phyloP scores from a whole-genome alignment of 1,284 basidiomycete species.

The Lignosus rhinocerotis region DNA sequence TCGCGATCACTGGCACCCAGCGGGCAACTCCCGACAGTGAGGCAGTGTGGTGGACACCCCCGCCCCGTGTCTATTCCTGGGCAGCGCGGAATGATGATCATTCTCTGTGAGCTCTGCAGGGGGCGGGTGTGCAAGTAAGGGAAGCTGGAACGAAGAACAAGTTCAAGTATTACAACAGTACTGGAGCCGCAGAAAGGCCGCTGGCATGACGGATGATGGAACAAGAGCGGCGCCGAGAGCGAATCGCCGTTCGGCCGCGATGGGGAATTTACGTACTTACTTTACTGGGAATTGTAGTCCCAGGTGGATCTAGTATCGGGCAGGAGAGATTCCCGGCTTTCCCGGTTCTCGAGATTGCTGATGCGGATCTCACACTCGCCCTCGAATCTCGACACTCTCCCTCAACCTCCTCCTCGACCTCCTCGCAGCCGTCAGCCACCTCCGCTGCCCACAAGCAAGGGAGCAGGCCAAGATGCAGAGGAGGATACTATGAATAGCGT shows the following conservation, averaged over 20 bases:
- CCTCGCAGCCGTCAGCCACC: background rate
- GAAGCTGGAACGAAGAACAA: background rate
- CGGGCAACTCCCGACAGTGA: background rate
- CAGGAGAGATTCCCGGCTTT: conserved; percentile 31
- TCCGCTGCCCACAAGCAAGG: background rate
- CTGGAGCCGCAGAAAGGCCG: conserved; percentile 3
- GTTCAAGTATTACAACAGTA: background rate
- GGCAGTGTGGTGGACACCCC: conserved; percentile 3
- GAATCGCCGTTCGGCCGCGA: conserved; percentile 32
- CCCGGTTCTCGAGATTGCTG: conserved; percentile 34
- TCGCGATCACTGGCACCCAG: conserved; percentile 8
- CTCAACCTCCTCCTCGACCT: conserved; percentile 7
- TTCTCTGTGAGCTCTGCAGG: background rate
- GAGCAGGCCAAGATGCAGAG: background rate
- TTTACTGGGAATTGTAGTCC: background rate
- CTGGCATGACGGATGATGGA: conserved; percentile 20
- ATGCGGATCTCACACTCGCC: conserved; percentile 29
- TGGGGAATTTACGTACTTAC: conserved; percentile 30
- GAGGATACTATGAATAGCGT: background rate
- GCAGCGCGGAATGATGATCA: background rate
- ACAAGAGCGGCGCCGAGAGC: conserved; percentile 29
- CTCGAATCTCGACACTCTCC: conserved; percentile 16
- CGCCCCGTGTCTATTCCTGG: too few relatives aligned
- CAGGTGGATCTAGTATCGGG: conserved; percentile 32
- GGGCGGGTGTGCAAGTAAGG: background rate